These are phyloP conservation scores for Boletus vermiculosoides DNA, from an alignment of 768 basidiomycete species.

Conservation along the genomic window DNA sequence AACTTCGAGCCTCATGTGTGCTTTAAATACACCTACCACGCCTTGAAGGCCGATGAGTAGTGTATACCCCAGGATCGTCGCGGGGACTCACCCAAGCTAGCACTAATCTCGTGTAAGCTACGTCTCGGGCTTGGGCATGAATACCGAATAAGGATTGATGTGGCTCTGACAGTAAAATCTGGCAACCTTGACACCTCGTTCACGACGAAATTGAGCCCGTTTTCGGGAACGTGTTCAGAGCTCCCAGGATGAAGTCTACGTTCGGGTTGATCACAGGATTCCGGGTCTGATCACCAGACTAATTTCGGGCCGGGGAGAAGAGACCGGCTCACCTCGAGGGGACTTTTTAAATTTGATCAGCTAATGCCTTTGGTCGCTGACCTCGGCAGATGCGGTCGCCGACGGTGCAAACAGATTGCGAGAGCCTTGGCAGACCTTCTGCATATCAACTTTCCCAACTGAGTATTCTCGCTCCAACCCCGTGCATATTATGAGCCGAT, in stretches of 20 bases:
- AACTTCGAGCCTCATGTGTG: background rate
- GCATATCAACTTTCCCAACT: background rate
- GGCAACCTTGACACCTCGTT: background rate
- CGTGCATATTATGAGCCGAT: background rate
- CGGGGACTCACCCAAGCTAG: background rate
- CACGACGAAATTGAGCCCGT: background rate
- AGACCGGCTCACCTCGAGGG: background rate
- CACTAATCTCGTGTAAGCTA: background rate
- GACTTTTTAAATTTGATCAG: background rate
- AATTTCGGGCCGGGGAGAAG: background rate
- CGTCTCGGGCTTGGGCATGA: background rate
- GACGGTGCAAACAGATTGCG: background rate
- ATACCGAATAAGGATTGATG: background rate
- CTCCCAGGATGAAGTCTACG: background rate
- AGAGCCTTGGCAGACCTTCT: background rate
- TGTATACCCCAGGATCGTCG: background rate
- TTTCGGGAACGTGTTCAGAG: background rate
- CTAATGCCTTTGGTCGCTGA: background rate
- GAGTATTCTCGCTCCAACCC: background rate
- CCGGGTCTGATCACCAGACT: background rate
- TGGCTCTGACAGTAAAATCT: background rate
- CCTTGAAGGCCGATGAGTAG: background rate
- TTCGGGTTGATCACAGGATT: background rate
- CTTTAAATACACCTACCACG: background rate
- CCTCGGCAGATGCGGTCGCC: background rate